phyloP scores from a whole-genome alignment of 139 green algal genomes.

The Asterochloris erici region DNA sequence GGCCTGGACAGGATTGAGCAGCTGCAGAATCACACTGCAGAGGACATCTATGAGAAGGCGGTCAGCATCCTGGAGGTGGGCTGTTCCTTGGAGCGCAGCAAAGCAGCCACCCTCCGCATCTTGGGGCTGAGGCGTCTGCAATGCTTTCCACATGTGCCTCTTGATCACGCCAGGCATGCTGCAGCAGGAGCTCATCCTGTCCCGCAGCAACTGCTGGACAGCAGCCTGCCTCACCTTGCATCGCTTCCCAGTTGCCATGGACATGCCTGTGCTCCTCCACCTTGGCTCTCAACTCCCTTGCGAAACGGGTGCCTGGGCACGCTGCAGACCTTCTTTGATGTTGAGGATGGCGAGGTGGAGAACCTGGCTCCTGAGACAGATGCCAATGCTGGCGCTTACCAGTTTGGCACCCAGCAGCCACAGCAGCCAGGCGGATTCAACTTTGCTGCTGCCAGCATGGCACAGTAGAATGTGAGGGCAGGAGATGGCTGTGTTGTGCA shows the following conservation, averaged over 20 bases:
- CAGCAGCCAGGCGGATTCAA: not conserved
- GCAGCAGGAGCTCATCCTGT: too few species aligned
- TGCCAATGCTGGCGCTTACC: conserved; percentile 10
- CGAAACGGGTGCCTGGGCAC: too few species aligned
- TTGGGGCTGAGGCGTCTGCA: too few species aligned
- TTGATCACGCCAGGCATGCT: too few species aligned
- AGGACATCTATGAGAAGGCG: conserved; percentile 99
- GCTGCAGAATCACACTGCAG: conserved; percentile 92
- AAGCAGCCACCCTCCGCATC: conserved; percentile 63
- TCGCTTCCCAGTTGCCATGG: too few species aligned
- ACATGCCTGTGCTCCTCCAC: too few species aligned
- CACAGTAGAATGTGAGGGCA: not conserved
- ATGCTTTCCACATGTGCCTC: too few species aligned
- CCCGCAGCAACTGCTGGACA: too few species aligned
- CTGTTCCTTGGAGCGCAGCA: conserved; percentile 91
- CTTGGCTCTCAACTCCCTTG: too few species aligned
- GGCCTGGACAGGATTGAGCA: conserved; percentile 99
- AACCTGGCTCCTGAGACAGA: conserved; percentile 76
- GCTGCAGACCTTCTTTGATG: conserved; percentile 82
- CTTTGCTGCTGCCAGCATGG: conserved; percentile 4
- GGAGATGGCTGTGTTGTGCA: not conserved
- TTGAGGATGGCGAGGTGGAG: conserved; percentile 96
- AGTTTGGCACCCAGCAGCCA: not conserved
- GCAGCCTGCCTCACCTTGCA: too few species aligned
- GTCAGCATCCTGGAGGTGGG: conserved; percentile 82